Evolutionary conservation across 371 early-diverging fungal genomes (phyloP).

Genomic region (Rhizopus delemar): DNA sequence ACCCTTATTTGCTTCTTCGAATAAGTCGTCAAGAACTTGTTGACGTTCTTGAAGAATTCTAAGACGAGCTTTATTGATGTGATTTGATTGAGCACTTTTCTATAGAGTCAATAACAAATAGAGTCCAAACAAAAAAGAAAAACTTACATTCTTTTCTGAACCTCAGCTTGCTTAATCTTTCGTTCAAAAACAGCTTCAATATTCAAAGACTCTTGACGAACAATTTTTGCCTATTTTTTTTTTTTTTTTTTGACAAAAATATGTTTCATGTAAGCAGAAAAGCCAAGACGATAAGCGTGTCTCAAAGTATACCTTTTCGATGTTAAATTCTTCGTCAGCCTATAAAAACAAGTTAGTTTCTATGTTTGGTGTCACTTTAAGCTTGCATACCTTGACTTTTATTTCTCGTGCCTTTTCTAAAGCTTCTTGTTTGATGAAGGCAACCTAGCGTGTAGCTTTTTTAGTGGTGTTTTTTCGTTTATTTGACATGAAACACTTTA

Average conservation of each 20-base stretch:
- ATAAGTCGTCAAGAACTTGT: slow-evolving; percentile 78
- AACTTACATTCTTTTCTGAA: slow-evolving; percentile 82
- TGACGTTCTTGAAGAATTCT: slow-evolving; percentile 88
- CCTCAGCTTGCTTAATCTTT: slow-evolving; percentile 89
- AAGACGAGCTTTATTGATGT: slow-evolving; percentile 93
- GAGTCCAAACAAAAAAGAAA: slow-evolving; percentile 9
- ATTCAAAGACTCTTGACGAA: slow-evolving; percentile 86
- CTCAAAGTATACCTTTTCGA: slow-evolving; percentile 82
- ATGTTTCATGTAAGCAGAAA: background rate
- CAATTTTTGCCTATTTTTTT: slow-evolving; percentile 76
- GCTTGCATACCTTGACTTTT: slow-evolving; percentile 82
- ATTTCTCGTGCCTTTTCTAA: slow-evolving; percentile 97
- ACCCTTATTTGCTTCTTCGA: slow-evolving; percentile 59
- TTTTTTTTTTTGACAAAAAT: background rate
- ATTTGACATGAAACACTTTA: slow-evolving; percentile 1
- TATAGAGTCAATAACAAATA: background rate
- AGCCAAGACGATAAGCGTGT: slow-evolving; percentile 5
- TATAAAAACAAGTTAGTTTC: slow-evolving; percentile 22
- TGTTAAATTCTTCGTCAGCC: slow-evolving; percentile 98
- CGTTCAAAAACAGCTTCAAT: slow-evolving; percentile 89
- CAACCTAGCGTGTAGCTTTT: slow-evolving; percentile 53
- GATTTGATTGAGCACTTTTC: slow-evolving; percentile 89
- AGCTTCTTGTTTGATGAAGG: slow-evolving; percentile 98
- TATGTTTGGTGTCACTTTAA: background rate
- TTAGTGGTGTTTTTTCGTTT: background rate